Percentiles rank a stretch among this genome's conserved stretches.
Conservation (phyloP, 2,329 filamentous ascomycete genomes). For the Beauveria bassiana region DNA sequence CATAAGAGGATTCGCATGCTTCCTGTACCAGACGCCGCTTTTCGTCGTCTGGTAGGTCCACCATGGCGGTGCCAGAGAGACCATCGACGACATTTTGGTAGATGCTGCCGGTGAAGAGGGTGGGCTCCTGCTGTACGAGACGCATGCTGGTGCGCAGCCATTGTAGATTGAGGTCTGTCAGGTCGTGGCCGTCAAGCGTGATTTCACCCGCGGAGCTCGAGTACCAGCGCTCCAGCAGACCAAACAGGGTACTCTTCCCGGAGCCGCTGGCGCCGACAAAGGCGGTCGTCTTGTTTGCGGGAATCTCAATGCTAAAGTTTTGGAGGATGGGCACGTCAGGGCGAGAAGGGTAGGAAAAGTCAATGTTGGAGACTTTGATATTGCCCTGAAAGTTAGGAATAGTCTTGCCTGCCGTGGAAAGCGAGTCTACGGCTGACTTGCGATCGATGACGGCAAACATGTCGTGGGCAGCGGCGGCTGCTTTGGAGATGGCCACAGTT, state of each 20-base stretch:
- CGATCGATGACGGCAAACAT: slow-evolving; percentile 41
- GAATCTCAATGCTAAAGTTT: slow-evolving; percentile 34
- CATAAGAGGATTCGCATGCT: slow-evolving; percentile 43
- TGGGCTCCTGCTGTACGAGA: slow-evolving; percentile 45
- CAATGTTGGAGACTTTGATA: slow-evolving; percentile 40
- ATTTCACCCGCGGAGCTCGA: slow-evolving; percentile 38
- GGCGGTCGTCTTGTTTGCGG: slow-evolving; percentile 41
- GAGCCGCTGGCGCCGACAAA: slow-evolving; percentile 51
- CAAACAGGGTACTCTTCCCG: slow-evolving; percentile 52
- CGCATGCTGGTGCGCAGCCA: slow-evolving; percentile 47
- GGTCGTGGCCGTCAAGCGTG: slow-evolving; percentile 33
- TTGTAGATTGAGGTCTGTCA: slow-evolving; percentile 37
- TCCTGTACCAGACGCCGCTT: slow-evolving; percentile 36
- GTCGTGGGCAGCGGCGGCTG: slow-evolving; percentile 37
- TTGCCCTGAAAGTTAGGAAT: slow-evolving; percentile 30
- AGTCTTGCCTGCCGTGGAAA: slow-evolving; percentile 27
- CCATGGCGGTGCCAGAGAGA: slow-evolving; percentile 30
- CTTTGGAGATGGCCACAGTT: slow-evolving; percentile 36
- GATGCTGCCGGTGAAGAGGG: slow-evolving; percentile 44
- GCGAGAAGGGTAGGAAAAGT: slow-evolving; percentile 51
- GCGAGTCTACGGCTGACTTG: slow-evolving; percentile 34
- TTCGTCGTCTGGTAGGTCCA: slow-evolving; percentile 31
- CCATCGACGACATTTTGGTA: slow-evolving; percentile 46
- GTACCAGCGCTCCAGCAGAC: slow-evolving; percentile 54
- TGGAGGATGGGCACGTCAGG: slow-evolving; percentile 39